Evolutionary conservation across 805 yeast genomes (phyloP).

Genomic region (Teunomyces gatunensis): DNA sequence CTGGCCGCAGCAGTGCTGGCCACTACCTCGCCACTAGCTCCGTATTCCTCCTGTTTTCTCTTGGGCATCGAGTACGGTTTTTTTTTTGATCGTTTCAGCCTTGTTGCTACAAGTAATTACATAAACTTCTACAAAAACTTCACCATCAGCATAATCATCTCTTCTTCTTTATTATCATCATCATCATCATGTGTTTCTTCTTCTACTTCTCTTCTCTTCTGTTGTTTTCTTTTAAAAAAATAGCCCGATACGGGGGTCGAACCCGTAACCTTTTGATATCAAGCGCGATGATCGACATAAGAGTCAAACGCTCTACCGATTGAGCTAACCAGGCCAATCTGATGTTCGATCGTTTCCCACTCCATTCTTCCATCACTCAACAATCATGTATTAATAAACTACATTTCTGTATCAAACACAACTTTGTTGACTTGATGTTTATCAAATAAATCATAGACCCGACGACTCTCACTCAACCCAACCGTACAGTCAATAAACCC

Average conservation of each 20-base stretch:
- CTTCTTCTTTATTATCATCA: background rate
- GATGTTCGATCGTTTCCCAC: too few relatives aligned
- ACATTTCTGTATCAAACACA: conserved; percentile 35
- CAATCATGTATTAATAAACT: too few relatives aligned
- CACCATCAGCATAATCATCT: too few relatives aligned
- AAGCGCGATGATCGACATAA: background rate
- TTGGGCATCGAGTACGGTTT: background rate
- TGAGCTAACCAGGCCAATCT: conserved; percentile 12
- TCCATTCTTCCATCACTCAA: too few relatives aligned
- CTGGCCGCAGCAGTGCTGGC: too few relatives aligned
- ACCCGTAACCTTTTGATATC: conserved; percentile 18
- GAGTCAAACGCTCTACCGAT: conserved; percentile 15
- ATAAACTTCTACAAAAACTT: too few relatives aligned
- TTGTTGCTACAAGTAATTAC: too few relatives aligned
- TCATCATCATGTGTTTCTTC: background rate
- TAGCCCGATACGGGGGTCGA: conserved; percentile 19
- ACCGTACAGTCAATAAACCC: conserved; percentile 51
- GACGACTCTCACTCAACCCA: conserved; percentile 42
- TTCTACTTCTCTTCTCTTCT: background rate
- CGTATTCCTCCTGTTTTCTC: background rate
- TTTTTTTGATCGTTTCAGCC: background rate
- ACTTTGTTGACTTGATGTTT: conserved; percentile 54
- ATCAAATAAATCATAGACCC: conserved; percentile 53
- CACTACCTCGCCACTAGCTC: too few relatives aligned
- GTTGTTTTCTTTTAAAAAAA: background rate